Percentiles rank a stretch among this genome's conserved stretches.
Evolutionary conservation across 2,329 filamentous ascomycete species (phyloP).

Genomic region (Plectosphaerella plurivora): DNA sequence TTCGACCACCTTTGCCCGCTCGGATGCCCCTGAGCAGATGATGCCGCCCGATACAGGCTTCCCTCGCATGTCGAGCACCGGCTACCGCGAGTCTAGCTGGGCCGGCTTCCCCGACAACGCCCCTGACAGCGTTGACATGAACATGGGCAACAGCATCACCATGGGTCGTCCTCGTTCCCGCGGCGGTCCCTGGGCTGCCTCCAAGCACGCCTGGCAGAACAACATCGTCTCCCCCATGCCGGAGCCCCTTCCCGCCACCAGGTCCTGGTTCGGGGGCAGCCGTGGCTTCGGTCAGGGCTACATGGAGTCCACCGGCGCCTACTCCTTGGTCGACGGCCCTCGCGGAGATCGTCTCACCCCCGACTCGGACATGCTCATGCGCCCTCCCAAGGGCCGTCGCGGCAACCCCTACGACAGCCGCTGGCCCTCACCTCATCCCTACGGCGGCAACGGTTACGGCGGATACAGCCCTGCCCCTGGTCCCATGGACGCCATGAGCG

Average conservation of each 20-base stretch:
- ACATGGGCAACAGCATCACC: background rate
- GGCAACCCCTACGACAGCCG: conserved; percentile 43
- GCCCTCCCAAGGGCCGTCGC: conserved; percentile 38
- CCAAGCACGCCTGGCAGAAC: conserved; percentile 34
- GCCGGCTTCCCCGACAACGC: conserved; percentile 46
- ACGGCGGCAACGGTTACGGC: conserved; percentile 14
- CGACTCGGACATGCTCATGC: conserved; percentile 43
- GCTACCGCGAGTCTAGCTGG: conserved; percentile 44
- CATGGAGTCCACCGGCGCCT: conserved; percentile 32
- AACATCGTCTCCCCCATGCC: conserved; percentile 24
- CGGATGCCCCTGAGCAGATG: conserved; percentile 18
- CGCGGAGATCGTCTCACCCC: conserved; percentile 41
- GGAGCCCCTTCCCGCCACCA: conserved; percentile 23
- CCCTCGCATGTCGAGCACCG: background rate
- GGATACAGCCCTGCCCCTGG: conserved; percentile 25
- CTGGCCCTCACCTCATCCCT: conserved; percentile 28
- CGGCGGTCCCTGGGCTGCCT: conserved; percentile 48
- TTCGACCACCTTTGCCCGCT: conserved; percentile 33
- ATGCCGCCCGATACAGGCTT: conserved; percentile 2
- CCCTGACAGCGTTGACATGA: conserved; percentile 22
- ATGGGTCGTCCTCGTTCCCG: conserved; percentile 24
- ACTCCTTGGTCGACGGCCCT: conserved; percentile 32
- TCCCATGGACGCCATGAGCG: conserved; percentile 31
- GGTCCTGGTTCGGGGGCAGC: conserved; percentile 40
- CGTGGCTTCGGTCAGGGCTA: conserved; percentile 33